Percentiles rank a stretch among this genome's conserved stretches.
Evolutionary conservation across 2,329 filamentous ascomycete species (phyloP).

Genomic region (Cercospora sp.): DNA sequence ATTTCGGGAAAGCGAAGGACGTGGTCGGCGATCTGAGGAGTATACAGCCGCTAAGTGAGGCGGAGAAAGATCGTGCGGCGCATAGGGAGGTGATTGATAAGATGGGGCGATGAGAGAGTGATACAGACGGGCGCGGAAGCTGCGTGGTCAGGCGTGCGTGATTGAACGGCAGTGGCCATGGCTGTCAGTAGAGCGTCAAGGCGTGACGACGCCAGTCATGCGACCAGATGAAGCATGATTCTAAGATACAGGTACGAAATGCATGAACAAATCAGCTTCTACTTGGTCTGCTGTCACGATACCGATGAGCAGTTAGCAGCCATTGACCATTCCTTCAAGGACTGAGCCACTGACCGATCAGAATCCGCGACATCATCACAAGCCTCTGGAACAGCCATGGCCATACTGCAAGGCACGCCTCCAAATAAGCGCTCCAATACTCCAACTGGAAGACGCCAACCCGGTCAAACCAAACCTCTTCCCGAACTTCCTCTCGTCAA

Average conservation of each 20-base stretch:
- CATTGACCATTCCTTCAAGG: not conserved
- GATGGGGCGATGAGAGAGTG: conserved; percentile 39
- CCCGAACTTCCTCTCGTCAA: not conserved
- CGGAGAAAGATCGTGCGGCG: conserved; percentile 77
- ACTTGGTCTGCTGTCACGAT: not conserved
- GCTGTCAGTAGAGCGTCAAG: not conserved
- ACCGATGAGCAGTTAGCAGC: not conserved
- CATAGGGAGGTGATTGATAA: conserved; percentile 82
- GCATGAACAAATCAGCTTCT: conserved; percentile 3
- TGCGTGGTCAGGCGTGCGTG: not conserved
- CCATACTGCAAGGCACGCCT: not conserved
- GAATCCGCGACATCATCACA: not conserved
- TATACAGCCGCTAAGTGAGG: conserved; percentile 79
- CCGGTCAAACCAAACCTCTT: conserved; percentile 2
- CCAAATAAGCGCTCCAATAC: not conserved
- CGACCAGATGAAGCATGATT: conserved; percentile 9
- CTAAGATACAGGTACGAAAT: conserved; percentile 11
- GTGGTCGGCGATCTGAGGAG: conserved; percentile 94
- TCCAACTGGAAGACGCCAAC: not conserved
- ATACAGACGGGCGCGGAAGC: not conserved
- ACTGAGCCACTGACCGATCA: not conserved
- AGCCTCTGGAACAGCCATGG: not conserved
- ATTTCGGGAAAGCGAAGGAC: conserved; percentile 99
- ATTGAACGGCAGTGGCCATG: not conserved
- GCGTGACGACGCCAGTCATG: not conserved